These are phyloP conservation scores for Sorghum bicolor DNA, from an alignment of 176 grass and related monocot species.

Conservation along the genomic window Sorghum_bicolor_NCBIv3 NC_012872.2:4349001-4349500, in stretches of 20 bases:
- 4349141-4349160: conserved; percentile 57
- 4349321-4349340: conserved; percentile 5
- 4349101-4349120: conserved; percentile 61
- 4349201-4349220: conserved; percentile 46
- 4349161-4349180: conserved; percentile 50
- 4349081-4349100: conserved; percentile 55
- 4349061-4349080: conserved; percentile 50
- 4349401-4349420: conserved; percentile 45
- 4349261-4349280: conserved; percentile 26
- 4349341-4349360: conserved; percentile 26
- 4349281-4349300: conserved; percentile 21
- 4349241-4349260: background rate
- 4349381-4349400: conserved; percentile 44
- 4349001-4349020: conserved; percentile 45
- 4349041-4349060: conserved; percentile 57
- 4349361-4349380: conserved; percentile 30
- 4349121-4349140: conserved; percentile 49
- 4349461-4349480: background rate
- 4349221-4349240: conserved; percentile 33
- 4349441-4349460: conserved; percentile 11
- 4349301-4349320: conserved; percentile 40
- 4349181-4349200: conserved; percentile 57
- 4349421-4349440: conserved; percentile 41
- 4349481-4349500: background rate
- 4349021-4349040: conserved; percentile 42